Evolutionary conservation across 352 stramenopile species (phyloP).

Genomic region (Phytophthora sojae): DNA sequence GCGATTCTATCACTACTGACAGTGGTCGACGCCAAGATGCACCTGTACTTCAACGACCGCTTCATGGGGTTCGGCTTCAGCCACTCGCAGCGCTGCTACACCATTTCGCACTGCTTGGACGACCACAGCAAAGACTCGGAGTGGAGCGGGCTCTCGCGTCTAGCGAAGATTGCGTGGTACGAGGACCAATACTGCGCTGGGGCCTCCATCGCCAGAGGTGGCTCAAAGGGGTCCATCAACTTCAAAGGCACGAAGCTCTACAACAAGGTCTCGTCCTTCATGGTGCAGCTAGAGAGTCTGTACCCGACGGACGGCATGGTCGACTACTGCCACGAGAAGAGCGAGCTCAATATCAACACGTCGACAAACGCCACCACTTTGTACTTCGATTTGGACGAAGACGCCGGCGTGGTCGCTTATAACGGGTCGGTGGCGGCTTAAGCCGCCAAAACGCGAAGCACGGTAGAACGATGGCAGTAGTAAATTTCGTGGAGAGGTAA

Average conservation of each 20-base stretch:
- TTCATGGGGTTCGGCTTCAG: constrained; percentile 9
- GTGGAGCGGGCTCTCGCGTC: constrained; percentile 8
- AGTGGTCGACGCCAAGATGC: background rate
- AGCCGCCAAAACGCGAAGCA: background rate
- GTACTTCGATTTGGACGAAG: background rate
- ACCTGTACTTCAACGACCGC: constrained; percentile 11
- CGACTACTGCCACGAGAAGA: background rate
- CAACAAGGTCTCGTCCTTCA: constrained; percentile 20
- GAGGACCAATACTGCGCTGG: constrained; percentile 12
- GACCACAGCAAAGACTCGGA: constrained; percentile 8
- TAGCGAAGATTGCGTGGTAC: constrained; percentile 5
- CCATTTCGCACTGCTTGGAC: constrained; percentile 19
- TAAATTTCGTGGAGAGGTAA: too few relatives aligned
- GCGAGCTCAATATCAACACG: background rate
- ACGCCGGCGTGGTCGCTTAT: background rate
- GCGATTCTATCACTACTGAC: background rate
- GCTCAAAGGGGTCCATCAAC: constrained; percentile 3
- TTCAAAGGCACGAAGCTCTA: constrained; percentile 11
- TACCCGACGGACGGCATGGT: background rate
- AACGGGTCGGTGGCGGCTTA: background rate
- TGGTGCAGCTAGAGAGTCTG: constrained; percentile 9
- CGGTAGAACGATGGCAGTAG: too few relatives aligned
- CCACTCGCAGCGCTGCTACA: constrained; percentile 19
- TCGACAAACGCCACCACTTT: background rate
- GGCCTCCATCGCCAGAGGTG: background rate